phyloP scores from a whole-genome alignment of 805 yeast species.

The Ogataea paradorogensis region DNA sequence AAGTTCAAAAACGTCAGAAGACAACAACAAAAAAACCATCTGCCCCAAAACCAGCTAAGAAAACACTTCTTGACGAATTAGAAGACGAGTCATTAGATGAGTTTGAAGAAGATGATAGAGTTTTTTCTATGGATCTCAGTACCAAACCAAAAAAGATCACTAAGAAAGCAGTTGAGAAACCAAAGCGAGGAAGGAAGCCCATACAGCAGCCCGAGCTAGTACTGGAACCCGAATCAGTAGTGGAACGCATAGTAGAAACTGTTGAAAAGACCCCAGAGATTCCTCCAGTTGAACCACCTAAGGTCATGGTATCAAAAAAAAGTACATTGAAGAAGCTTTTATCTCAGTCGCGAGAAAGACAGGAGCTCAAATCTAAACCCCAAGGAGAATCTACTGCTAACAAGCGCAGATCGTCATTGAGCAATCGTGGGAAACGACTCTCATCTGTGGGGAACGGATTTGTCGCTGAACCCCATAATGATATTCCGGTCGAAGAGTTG shows the following conservation, averaged over 20 bases:
- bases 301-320: neutral
- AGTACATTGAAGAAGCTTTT: neutral
- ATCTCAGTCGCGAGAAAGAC: constrained; percentile 3
- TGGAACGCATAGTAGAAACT: neutral
- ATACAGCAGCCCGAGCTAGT: neutral
- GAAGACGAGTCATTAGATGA: constrained; percentile 5
- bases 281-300: too few relatives aligned
- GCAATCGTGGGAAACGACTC: constrained; percentile 65
- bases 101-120: constrained; percentile 7
- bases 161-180: neutral
- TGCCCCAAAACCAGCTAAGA: neutral
- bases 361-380: constrained; percentile 1
- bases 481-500: constrained; percentile 51
- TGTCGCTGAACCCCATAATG: constrained; percentile 62
- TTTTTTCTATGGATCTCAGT: constrained; percentile 12
- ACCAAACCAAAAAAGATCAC: constrained; percentile 2
- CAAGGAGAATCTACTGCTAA: neutral
- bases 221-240: neutral
- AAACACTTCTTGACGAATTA: constrained; percentile 10
- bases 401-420: constrained; percentile 47
- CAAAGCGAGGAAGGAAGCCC: constrained; percentile 1
- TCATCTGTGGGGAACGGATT: constrained; percentile 76
- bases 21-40: neutral
- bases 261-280: neutral
- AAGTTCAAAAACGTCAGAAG: constrained; percentile 5